phyloP scores from a whole-genome alignment of 164 flowering plant species.

The Malania oleifera region DNA sequence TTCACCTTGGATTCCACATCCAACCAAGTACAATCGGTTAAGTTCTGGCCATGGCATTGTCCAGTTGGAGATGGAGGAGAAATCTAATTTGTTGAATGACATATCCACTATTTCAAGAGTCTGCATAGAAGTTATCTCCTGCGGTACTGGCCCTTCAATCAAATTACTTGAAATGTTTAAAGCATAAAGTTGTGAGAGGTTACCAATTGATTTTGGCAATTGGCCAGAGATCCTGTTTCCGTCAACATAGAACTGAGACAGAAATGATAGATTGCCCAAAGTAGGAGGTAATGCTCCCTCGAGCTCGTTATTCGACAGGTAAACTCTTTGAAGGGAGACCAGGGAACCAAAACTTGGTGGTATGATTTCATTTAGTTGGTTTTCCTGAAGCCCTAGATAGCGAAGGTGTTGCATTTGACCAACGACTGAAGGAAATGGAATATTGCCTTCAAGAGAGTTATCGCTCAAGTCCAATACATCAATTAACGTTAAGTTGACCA shows the following conservation, averaged over 20 bases:
- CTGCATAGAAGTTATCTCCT: conserved; percentile 40
- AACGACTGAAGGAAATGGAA: conserved; percentile 31
- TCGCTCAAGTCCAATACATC: conserved; percentile 32
- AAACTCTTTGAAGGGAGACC: conserved; percentile 43
- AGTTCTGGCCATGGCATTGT: conserved; percentile 43
- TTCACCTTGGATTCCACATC: conserved; percentile 44
- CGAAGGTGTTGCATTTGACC: conserved; percentile 36
- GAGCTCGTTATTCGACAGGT: conserved; percentile 47
- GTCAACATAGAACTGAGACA: conserved; percentile 41
- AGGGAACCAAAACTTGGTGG: conserved; percentile 36
- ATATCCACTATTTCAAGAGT: conserved; percentile 50
- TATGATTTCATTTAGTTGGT: conserved; percentile 41
- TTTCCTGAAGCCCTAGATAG: conserved; percentile 44
- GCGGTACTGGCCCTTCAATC: conserved; percentile 46
- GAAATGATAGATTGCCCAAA: conserved; percentile 33
- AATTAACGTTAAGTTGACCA: conserved; percentile 32
- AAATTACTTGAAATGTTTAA: conserved; percentile 35
- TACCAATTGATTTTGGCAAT: conserved; percentile 41
- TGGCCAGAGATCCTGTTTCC: conserved; percentile 42
- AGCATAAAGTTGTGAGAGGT: conserved; percentile 32
- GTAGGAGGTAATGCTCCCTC: conserved; percentile 42
- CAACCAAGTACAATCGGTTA: conserved; percentile 37
- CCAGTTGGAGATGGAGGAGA: conserved; percentile 44
- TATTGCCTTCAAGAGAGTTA: conserved; percentile 40
- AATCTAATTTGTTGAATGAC: conserved; percentile 41